Evolutionary conservation across 805 yeast genomes (phyloP).

Genomic region (Metschnikowia arizonensis): DNA sequence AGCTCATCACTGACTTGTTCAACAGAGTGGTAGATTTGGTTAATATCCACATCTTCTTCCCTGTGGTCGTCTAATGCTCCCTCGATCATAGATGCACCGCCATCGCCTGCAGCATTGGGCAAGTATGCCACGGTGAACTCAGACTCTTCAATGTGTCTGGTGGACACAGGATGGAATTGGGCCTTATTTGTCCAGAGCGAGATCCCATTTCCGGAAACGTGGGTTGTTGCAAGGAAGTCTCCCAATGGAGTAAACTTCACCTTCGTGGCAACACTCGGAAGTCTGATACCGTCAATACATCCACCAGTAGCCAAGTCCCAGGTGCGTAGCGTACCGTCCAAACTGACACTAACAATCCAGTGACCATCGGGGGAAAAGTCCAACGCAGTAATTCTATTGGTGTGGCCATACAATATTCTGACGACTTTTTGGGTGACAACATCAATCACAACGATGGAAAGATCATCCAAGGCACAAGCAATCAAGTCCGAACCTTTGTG

Average conservation of each 20-base stretch:
- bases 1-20: conserved; percentile 61
- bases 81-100: conserved; percentile 64
- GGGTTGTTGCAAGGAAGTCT: conserved; percentile 87
- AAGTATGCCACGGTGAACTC: conserved; percentile 61
- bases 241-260: conserved; percentile 82
- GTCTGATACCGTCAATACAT: conserved; percentile 85
- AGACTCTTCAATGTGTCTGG: conserved; percentile 70
- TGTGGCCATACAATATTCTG: conserved; percentile 85
- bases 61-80: conserved; percentile 63
- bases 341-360: conserved; percentile 80
- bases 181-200: conserved; percentile 89
- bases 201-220: conserved; percentile 85
- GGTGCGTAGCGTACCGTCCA: conserved; percentile 86
- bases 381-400: conserved; percentile 78
- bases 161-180: conserved; percentile 72
- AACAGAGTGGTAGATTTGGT: conserved; percentile 45
- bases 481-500: conserved; percentile 80
- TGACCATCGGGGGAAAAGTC: conserved; percentile 95
- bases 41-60: conserved; percentile 28
- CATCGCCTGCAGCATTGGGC: conserved; percentile 79
- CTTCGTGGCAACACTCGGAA: conserved; percentile 76
- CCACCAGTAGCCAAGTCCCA: conserved; percentile 98
- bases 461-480: conserved; percentile 83
- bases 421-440: conserved; percentile 75
- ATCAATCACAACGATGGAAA: conserved; percentile 80